Evolutionary conservation across 441 rosid genomes (phyloP).

Genomic region (Hura crepitans): DNA sequence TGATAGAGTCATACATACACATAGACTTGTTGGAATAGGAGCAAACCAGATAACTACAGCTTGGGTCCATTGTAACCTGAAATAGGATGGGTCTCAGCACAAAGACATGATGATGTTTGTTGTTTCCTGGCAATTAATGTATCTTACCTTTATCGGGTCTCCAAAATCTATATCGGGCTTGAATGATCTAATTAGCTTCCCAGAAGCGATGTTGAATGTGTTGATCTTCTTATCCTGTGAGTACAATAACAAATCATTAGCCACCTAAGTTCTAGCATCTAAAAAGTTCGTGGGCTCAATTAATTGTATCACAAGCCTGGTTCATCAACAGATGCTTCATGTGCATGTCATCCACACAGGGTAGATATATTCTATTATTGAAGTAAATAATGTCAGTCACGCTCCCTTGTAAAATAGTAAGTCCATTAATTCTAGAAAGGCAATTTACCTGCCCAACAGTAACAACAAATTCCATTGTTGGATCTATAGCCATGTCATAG

Average conservation of each 20-base stretch:
- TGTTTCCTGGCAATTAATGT: slow-evolving; percentile 18
- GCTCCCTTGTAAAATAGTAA: neutral
- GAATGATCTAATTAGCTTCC: slow-evolving; percentile 69
- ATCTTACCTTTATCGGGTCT: slow-evolving; percentile 66
- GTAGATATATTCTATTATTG: neutral
- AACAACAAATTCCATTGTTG: slow-evolving; percentile 52
- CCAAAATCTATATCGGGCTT: slow-evolving; percentile 69
- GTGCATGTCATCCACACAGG: neutral
- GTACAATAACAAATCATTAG: slow-evolving; percentile 15
- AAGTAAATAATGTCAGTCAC: neutral
- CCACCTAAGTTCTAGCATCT: slow-evolving; percentile 6
- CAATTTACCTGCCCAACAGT: slow-evolving; percentile 74
- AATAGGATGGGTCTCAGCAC: slow-evolving; percentile 26
- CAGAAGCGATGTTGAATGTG: slow-evolving; percentile 51
- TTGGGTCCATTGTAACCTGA: slow-evolving; percentile 79
- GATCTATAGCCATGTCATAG: slow-evolving; percentile 77
- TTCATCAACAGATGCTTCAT: neutral
- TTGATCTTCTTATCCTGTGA: slow-evolving; percentile 79
- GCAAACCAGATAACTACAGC: slow-evolving; percentile 68
- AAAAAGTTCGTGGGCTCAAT: neutral
- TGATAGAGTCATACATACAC: slow-evolving; percentile 57
- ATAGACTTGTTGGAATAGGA: slow-evolving; percentile 72
- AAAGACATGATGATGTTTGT: slow-evolving; percentile 19
- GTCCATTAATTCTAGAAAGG: slow-evolving; percentile 6
- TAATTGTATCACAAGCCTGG: neutral